Conservation (phyloP, 331 rosid genomes). For the Dryas integrifolia region DNA sequence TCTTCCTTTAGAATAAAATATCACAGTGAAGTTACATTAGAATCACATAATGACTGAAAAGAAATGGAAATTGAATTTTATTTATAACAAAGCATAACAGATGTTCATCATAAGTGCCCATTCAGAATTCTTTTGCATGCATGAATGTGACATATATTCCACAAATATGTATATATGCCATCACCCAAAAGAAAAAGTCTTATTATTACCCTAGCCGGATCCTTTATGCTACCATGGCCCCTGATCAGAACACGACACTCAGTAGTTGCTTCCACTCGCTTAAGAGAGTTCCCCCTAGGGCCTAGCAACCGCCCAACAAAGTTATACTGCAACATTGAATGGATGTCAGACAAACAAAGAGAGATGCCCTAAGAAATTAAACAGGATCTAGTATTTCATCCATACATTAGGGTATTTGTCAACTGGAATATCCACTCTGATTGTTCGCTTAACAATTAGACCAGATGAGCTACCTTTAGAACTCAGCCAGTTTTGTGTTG, state of each 20-base stretch:
- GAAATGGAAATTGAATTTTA: not conserved
- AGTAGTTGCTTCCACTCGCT: constrained; percentile 92
- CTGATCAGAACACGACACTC: constrained; percentile 97
- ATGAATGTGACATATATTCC: not conserved
- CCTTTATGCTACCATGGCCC: constrained; percentile 99
- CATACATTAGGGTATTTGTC: constrained; percentile 76
- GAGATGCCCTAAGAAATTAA: not conserved
- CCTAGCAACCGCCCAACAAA: constrained; percentile 98
- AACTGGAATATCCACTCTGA: constrained; percentile 94
- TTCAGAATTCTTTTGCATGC: not conserved
- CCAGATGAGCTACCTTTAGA: constrained; percentile 80
- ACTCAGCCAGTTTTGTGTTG: constrained; percentile 77
- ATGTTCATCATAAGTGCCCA: not conserved
- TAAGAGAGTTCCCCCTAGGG: constrained; percentile 96
- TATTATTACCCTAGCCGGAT: constrained; percentile 66
- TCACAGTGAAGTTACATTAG: constrained; percentile 2
- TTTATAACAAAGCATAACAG: not conserved
- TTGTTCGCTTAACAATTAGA: constrained; percentile 75
- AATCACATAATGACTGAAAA: not conserved
- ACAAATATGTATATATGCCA: not conserved
- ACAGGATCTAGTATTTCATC: not conserved
- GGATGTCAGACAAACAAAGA: constrained; percentile 31
- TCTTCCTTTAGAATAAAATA: constrained; percentile 63
- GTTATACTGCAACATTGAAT: constrained; percentile 59
- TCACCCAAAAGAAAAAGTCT: not conserved